Base-by-base conservation (phyloP, 495 filamentous ascomycete species). In the Neurospora intermedia region DNA sequence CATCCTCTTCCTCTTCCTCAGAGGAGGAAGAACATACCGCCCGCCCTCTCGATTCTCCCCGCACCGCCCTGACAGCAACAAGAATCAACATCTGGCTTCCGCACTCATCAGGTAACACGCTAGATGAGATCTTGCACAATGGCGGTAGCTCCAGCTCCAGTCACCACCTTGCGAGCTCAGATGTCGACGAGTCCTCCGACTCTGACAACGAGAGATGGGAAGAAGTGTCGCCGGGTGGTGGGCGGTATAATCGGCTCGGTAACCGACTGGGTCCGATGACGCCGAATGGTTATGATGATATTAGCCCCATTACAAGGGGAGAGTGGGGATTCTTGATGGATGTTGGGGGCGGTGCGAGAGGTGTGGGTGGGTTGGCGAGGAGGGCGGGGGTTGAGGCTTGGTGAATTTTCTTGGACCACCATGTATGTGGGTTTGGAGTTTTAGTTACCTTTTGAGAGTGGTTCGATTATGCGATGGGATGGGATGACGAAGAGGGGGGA, bases 281-380 rank as follows among this genome's bases (percentile, higher is more conserved):
- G 72, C 87, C 86, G 10, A 87, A 88, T 74, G 82, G 82, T 43
- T 85, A 84, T 69, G 86, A 87, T 46, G 86, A 88, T 69, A 85
- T 88, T 62, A 86, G 84, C 40, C 87, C 86, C 15, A 83, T 85
- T 18, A 88, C 87, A 16, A 78, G 83, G 43, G 85, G 85, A 11
- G 86, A 88, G 79, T 88, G 86, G 86, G 84, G 85, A 16, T 85
- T 86, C 71, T 73, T 88, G 71, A 85, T 85, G 73, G 81, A 79
- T 16, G 83, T 66, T 35, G 54, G 54, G 6, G 54, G 54, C 0
- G 54, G 54, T 0, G 54, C 80, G n/a, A 82, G 80, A 13, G 71
- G 43, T 23, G 73, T 69, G 46, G 62, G 69, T 15, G 72, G 71
- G 38, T 73, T 74, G 54, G 70, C 62, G 69, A 80, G 75, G 72